Base-by-base conservation (phyloP, 192 early-diverging fungal genomes). In the Dissophora ornata region DNA sequence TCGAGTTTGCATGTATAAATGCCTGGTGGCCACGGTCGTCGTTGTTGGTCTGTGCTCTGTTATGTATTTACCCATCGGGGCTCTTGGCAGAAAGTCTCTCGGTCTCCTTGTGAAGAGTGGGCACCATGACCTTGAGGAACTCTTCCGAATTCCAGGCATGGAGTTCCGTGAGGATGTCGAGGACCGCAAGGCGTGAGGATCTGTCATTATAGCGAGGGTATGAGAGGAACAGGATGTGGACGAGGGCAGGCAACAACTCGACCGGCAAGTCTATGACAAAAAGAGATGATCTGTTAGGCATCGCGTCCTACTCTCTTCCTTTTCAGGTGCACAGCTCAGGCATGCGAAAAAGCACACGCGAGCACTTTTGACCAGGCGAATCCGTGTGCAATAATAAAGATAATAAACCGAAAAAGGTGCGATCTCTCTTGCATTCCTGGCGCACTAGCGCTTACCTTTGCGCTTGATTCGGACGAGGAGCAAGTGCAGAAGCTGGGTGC, bases 141-240 rank as follows among this genome's bases (percentile, higher is more conserved):
- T 81, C 80, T 11, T 66, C 41, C 6, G 87, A 65, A 50, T 89
- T 87, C 86, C 85, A 87, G 46, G 67, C 75, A 10, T 87, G 81
- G 7, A 91, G 79, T 44, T 84, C 84, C 30, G 79, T 73, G 25
- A 93, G 68, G 29, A 88, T 85, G 3, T 86, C 81, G 18, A 88
- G 67, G 49, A 92, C 86, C 1, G 83, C 63, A 2, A 83, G 62
- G 47, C 93, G 87, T 4, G 93, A 93, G 30, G 57, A 57, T 52
- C 84, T 81, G 69, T 94, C 93, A 55, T 82, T 82, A 67, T 93
- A 94, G 26, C 90, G 87, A 12, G 87, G 67, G 54, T 88, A 82
- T 46, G 91, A 90, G 16, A 86, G 62, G 48, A 83, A 74, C 24
- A 93, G 49, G 46, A 87, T 58, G 25, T 84, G 73, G 33, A 92